Evolutionary conservation across 305 asterid species (phyloP), one percentile per base, ranked within the genome.

Genomic region (Fraxinus sp.): DNA sequence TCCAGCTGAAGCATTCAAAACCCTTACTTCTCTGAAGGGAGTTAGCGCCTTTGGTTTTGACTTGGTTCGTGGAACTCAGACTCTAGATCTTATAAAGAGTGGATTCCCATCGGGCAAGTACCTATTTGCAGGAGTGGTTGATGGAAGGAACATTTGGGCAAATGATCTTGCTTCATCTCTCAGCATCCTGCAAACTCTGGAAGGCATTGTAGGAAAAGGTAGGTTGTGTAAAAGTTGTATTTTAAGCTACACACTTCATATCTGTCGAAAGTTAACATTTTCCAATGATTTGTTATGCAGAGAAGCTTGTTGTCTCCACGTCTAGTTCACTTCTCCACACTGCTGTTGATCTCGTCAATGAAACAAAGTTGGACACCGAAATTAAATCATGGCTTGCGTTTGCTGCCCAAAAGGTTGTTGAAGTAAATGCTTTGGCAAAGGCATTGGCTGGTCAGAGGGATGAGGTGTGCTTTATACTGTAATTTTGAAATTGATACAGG

Each of bases 121-220:
- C 87, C 86, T 89, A 62, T 91, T 86, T 82, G 94, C 94, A 28
- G 94, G 91, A 85, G 86, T 91, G 5, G 92, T 91, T 84, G 94
- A 91, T 13, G 94, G 92, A 37, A 91, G 94, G 85, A 91, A 91
- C 86, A 89, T 91, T 82, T 91, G 94, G 94, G 94, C 94, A 73
- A 91, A 89, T 87, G 92, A 91, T 81, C 91, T 91, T 22, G 81
- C 88, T 80, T 84, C 87, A 76, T 91, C 94, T 83, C 90, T 89
- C 79, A 74, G 30, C 30, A 89, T 88, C 82, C 80, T 91, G 78
- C 72, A 87, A 55, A 81, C 90, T 71, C 90, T 91, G 22, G 94
- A 88, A 86, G 85, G 88, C 86, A 74, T 87, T 76, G 92, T 89
- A 7, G 94, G 92, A 85, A 89, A 91, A 86, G 94, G 94, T 90